Evolutionary conservation across 192 early-diverging fungal species (phyloP).

Genomic region (Podochytrium sp.): DNA sequence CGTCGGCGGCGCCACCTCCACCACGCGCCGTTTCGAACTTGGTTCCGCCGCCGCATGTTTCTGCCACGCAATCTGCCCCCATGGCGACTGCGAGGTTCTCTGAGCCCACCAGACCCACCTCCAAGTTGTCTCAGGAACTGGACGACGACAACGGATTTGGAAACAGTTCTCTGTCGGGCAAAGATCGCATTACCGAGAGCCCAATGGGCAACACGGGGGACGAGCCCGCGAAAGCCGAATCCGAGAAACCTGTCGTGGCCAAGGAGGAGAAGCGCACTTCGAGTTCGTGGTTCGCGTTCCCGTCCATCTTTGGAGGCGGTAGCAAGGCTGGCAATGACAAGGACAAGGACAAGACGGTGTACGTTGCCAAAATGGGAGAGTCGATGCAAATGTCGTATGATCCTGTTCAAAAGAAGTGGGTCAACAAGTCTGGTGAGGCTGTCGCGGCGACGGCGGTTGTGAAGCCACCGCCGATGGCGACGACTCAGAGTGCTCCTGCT

Average conservation of each 20-base stretch:
- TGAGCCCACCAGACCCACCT: no score
- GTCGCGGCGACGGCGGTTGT: constrained; percentile 25
- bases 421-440: constrained; percentile 61
- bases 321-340: constrained; percentile 24
- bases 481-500: constrained; percentile 28
- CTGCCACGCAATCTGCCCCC: no score
- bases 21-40: background rate
- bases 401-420: constrained; percentile 83
- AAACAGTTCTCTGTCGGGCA: constrained; percentile 37
- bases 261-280: constrained; percentile 29
- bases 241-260: constrained; percentile 20
- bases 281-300: constrained; percentile 38
- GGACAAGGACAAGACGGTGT: constrained; percentile 41
- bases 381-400: constrained; percentile 83
- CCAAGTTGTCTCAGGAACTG: no score
- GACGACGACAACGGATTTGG: constrained; percentile 54
- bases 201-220: constrained; percentile 45
- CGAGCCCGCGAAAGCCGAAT: constrained; percentile 33
- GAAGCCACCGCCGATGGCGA: constrained; percentile 47
- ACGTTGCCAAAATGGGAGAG: constrained; percentile 87
- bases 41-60: background rate
- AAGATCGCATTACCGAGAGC: background rate
- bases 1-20: background rate
- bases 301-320: constrained; percentile 44
- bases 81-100: no score